Evolutionary conservation across 2,329 filamentous ascomycete genomes (phyloP).

Genomic region (Colletotrichum zoysiae): DNA sequence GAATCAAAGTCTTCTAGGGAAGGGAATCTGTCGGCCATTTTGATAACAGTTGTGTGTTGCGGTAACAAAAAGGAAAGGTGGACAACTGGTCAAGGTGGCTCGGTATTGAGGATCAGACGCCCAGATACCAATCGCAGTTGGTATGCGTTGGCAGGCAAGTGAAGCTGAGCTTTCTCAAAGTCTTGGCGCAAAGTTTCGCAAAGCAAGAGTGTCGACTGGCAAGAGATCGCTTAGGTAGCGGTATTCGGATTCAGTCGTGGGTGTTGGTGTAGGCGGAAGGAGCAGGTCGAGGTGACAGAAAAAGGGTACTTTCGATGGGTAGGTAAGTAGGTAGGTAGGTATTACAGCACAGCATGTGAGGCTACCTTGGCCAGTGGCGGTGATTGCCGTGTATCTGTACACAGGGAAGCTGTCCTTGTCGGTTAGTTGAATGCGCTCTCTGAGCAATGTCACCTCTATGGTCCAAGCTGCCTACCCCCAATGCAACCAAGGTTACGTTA

Average conservation of each 20-base stretch:
- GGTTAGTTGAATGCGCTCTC: conserved; percentile 33
- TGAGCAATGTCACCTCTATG: background rate
- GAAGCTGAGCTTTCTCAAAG: background rate
- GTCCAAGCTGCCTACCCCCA: background rate
- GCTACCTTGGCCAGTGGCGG: conserved; percentile 33
- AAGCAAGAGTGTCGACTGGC: background rate
- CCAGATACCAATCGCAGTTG: conserved; percentile 7
- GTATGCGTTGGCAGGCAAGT: background rate
- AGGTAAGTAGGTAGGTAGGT: background rate
- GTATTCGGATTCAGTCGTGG: background rate
- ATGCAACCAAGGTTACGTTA: background rate
- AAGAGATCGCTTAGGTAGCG: background rate
- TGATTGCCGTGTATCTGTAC: conserved; percentile 28
- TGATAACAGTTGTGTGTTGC: conserved; percentile 44
- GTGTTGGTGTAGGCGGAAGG: background rate
- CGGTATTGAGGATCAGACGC: conserved; percentile 64
- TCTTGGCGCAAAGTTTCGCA: background rate
- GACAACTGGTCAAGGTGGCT: conserved; percentile 78
- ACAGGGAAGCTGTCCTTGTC: conserved; percentile 26
- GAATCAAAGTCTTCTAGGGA: conserved; percentile 83
- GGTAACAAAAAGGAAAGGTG: conserved; percentile 15
- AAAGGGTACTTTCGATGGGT: background rate
- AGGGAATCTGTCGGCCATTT: conserved; percentile 84
- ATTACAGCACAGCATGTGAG: conserved; percentile 1
- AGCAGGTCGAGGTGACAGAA: conserved; percentile 6